These are phyloP conservation scores for Calamus simplicifolius DNA, from an alignment of 176 grass and related monocot species.

Conservation along the genomic window DNA sequence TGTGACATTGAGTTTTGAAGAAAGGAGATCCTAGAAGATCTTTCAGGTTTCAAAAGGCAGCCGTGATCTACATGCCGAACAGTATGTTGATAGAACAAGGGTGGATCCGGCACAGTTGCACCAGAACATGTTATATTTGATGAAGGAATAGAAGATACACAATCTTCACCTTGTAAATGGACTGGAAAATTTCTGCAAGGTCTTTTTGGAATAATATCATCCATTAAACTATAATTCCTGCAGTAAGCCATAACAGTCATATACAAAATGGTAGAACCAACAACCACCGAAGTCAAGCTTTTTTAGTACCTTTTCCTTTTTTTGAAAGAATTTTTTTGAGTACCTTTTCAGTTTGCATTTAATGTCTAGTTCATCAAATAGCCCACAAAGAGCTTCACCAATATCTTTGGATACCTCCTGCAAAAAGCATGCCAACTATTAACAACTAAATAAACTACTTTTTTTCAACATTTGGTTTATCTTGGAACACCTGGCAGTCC, in stretches of 20 bases:
- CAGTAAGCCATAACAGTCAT: not conserved
- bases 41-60: not conserved
- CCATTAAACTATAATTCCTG: constrained; percentile 3
- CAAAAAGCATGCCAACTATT: not conserved
- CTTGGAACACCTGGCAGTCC: not conserved
- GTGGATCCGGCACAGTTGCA: not conserved
- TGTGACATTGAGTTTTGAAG: not conserved
- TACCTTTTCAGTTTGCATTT: constrained; percentile 3
- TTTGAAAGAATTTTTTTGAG: not conserved
- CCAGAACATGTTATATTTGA: not conserved
- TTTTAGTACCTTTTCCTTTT: constrained; percentile 6
- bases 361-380: not conserved
- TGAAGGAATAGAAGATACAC: not conserved
- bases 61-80: not conserved
- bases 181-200: not conserved
- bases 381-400: constrained; percentile 2
- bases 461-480: not conserved
- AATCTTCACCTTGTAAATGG: not conserved
- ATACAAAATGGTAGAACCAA: not conserved
- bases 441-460: not conserved
- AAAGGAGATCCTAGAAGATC: not conserved
- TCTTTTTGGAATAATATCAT: not conserved
- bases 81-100: not conserved
- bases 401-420: constrained; percentile 5
- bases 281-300: not conserved